A percentile compares a stretch with the other conserved stretches of the same genome.
Evolutionary conservation across 2,329 filamentous ascomycete species (phyloP).

Genomic region (Thyridium curvatum): DNA sequence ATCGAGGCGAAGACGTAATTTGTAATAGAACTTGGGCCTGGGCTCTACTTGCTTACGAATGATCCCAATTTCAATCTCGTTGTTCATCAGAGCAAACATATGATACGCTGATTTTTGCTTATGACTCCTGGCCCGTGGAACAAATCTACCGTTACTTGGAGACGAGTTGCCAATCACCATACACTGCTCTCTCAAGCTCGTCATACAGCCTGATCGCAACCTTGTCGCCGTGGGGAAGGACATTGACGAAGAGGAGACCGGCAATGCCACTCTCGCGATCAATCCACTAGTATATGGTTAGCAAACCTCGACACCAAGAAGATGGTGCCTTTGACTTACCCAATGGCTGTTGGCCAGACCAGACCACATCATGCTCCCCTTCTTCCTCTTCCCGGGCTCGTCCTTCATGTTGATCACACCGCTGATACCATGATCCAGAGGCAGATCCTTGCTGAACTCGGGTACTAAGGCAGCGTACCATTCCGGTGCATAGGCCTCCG

Average conservation of each 20-base stretch:
- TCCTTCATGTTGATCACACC: conserved; percentile 33
- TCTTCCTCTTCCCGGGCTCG: conserved; percentile 29
- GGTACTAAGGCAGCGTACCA: conserved; percentile 23
- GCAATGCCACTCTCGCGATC: conserved; percentile 29
- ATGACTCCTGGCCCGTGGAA: no score
- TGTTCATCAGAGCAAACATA: no score
- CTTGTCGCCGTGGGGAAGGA: conserved; percentile 29
- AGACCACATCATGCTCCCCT: conserved; percentile 37
- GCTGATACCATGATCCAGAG: conserved; percentile 29
- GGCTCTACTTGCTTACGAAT: no score
- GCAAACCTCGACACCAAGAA: background rate
- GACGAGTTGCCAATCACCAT: conserved; percentile 15
- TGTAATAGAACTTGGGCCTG: no score
- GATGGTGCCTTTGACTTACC: conserved; percentile 23
- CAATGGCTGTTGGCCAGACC: conserved; percentile 34
- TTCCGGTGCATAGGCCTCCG: conserved; percentile 9
- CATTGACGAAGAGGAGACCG: conserved; percentile 28
- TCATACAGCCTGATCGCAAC: conserved; percentile 27
- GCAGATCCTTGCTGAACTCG: conserved; percentile 25
- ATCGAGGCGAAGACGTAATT: no score
- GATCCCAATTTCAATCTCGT: no score
- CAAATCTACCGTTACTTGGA: no score
- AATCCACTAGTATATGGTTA: conserved; percentile 15
- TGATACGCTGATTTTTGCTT: no score
- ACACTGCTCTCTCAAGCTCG: conserved; percentile 32